Evolutionary conservation across 495 filamentous ascomycete genomes (phyloP).

Genomic region (Hypoxylon cercidicola): DNA sequence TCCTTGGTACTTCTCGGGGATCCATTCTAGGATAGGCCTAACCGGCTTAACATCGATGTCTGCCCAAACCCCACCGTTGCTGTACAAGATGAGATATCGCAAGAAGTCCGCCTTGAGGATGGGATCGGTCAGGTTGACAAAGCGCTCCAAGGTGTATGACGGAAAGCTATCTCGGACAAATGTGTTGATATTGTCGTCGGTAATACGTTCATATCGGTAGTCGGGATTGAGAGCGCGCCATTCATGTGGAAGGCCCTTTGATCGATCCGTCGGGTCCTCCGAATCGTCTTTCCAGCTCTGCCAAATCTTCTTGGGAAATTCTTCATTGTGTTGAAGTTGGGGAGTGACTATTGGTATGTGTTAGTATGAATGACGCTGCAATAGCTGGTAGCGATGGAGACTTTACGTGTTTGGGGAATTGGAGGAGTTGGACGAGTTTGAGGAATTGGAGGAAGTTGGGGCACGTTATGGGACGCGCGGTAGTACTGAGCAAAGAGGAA

Average conservation of each 20-base stretch:
- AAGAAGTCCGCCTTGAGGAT: slow-evolving; percentile 54
- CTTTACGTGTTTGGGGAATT: neutral
- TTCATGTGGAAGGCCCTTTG: slow-evolving; percentile 17
- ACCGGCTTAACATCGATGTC: slow-evolving; percentile 57
- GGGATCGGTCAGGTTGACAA: slow-evolving; percentile 44
- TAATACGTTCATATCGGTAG: slow-evolving; percentile 51
- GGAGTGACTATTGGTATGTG: neutral
- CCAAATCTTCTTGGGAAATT: slow-evolving; percentile 32
- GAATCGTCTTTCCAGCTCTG: slow-evolving; percentile 35
- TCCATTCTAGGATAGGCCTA: slow-evolving; percentile 51
- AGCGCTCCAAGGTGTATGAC: slow-evolving; percentile 40
- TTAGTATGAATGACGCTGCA: neutral
- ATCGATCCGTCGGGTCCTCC: slow-evolving; percentile 21
- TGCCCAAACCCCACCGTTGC: slow-evolving; percentile 63
- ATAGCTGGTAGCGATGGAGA: neutral
- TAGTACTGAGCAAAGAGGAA: neutral
- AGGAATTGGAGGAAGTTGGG: neutral
- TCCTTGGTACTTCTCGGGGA: slow-evolving; percentile 45
- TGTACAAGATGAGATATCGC: slow-evolving; percentile 61
- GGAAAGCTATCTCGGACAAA: slow-evolving; percentile 48
- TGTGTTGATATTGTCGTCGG: slow-evolving; percentile 45
- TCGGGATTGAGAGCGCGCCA: slow-evolving; percentile 48
- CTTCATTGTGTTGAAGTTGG: neutral
- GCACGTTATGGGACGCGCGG: neutral
- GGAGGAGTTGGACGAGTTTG: neutral